phyloP scores from a whole-genome alignment of 2,329 filamentous ascomycete genomes.

The Trichoderma pleuroti region DNA sequence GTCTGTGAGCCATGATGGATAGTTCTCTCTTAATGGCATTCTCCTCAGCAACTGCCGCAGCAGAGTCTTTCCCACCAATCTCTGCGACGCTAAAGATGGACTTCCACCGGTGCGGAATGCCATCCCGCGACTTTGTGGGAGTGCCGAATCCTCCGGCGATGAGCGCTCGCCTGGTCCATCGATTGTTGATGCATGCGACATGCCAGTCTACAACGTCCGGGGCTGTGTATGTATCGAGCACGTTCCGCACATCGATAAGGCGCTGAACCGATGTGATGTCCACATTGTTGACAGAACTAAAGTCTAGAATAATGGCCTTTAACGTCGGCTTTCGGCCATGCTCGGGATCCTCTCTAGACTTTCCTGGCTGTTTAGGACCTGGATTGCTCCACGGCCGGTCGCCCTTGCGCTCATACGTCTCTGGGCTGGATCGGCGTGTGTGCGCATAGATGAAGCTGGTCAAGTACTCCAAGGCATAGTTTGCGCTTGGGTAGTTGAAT shows the following conservation, averaged over 20 bases:
- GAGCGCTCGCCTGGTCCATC: conserved; percentile 87
- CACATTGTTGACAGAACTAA: conserved; percentile 89
- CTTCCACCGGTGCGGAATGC: conserved; percentile 70
- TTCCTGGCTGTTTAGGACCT: conserved; percentile 56
- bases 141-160: conserved; percentile 85
- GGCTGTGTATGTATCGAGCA: conserved; percentile 78
- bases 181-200: conserved; percentile 85
- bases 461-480: conserved; percentile 80
- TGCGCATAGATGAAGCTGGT: conserved; percentile 63
- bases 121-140: conserved; percentile 52
- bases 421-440: conserved; percentile 72
- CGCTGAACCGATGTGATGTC: conserved; percentile 91
- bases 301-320: conserved; percentile 89
- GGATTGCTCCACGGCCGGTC: conserved; percentile 96
- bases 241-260: conserved; percentile 90
- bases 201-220: conserved; percentile 91
- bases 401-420: conserved; percentile 60
- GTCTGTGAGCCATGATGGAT: conserved; percentile 12
- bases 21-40: conserved; percentile 50
- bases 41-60: conserved; percentile 64
- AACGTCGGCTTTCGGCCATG: conserved; percentile 59
- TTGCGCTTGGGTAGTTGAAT: conserved; percentile 94
- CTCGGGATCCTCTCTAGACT: conserved; percentile 30
- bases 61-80: conserved; percentile 67
- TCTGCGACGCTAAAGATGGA: conserved; percentile 95